These are phyloP conservation scores for Nicotiana tabacum DNA, from an alignment of 257 asterid genomes.

Conservation along the genomic window DNA sequence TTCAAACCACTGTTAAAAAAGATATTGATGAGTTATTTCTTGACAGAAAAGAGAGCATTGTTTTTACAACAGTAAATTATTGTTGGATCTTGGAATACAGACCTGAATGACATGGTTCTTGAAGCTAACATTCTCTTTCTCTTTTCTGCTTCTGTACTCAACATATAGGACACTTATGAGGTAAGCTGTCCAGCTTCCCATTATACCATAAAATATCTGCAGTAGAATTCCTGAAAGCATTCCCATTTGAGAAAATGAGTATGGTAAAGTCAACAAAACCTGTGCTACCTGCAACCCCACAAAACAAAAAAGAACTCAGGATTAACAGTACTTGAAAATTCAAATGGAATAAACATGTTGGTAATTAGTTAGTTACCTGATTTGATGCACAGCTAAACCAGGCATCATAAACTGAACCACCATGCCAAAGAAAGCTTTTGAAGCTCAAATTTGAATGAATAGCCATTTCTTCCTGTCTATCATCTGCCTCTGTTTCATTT, in stretches of 20 bases:
- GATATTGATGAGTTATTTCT: no score
- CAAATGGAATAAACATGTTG: not conserved
- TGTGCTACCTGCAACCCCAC: slow-evolving; percentile 62
- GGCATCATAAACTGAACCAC: slow-evolving; percentile 87
- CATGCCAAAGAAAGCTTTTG: slow-evolving; percentile 71
- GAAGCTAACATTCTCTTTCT: slow-evolving; percentile 76
- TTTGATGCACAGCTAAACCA: slow-evolving; percentile 95
- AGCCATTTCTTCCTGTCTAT: slow-evolving; percentile 25
- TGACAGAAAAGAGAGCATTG: not conserved
- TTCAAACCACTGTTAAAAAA: slow-evolving; percentile 66
- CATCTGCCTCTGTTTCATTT: slow-evolving; percentile 35
- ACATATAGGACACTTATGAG: slow-evolving; percentile 70
- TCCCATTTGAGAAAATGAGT: slow-evolving; percentile 83
- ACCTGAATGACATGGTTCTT: slow-evolving; percentile 91
- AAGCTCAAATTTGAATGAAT: slow-evolving; percentile 25
- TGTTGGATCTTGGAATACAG: not conserved
- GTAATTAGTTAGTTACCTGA: slow-evolving; percentile 32
- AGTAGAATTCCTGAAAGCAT: slow-evolving; percentile 62
- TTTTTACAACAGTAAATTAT: not conserved
- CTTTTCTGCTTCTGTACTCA: slow-evolving; percentile 77
- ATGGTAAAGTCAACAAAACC: slow-evolving; percentile 83
- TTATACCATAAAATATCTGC: slow-evolving; percentile 64
- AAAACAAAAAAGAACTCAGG: not conserved
- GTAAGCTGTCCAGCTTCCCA: slow-evolving; percentile 93
- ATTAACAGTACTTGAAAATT: no score